These are phyloP conservation scores for Hordeum marinum DNA, from an alignment of 176 grass and related monocot genomes.

Conservation along the genomic window DNA sequence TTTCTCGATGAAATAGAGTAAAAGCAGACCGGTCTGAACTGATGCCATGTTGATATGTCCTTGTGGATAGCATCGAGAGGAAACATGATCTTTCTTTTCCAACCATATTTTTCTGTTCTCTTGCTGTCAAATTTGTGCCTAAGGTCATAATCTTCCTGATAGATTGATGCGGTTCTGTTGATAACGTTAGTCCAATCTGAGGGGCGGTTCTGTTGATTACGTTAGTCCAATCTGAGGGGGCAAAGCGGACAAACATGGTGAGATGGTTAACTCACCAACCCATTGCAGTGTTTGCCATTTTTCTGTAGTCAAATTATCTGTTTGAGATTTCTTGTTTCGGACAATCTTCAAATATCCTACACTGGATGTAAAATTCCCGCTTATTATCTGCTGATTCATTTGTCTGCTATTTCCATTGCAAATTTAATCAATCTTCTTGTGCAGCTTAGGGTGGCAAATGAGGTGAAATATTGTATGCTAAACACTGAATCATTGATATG, in stretches of 20 bases:
- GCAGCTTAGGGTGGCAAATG: background rate
- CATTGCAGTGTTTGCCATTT: too few species aligned
- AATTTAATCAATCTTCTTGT: background rate
- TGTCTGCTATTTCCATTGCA: too few species aligned
- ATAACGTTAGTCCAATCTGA: background rate
- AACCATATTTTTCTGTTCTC: background rate
- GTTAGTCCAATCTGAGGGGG: too few species aligned
- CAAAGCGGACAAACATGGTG: too few species aligned
- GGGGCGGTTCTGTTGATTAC: too few species aligned
- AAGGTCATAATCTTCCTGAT: conserved; percentile 19
- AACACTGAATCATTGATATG: conserved; percentile 29
- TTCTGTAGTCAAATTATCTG: conserved; percentile 71
- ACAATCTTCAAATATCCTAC: conserved; percentile 1
- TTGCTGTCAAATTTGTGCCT: background rate
- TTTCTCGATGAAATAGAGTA: conserved; percentile 60
- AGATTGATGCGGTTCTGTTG: background rate
- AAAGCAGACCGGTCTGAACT: conserved; percentile 99
- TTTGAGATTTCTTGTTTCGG: conserved; percentile 2
- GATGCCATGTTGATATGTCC: conserved; percentile 95
- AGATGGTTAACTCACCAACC: too few species aligned
- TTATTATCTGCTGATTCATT: conserved; percentile 3
- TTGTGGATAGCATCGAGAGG: conserved; percentile 49
- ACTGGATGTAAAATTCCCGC: conserved; percentile 43
- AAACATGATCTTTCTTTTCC: background rate
- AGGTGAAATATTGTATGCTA: conserved; percentile 39